Conservation (phyloP, 208 protist species). For the Acanthamoeba triangularis region DNA sequence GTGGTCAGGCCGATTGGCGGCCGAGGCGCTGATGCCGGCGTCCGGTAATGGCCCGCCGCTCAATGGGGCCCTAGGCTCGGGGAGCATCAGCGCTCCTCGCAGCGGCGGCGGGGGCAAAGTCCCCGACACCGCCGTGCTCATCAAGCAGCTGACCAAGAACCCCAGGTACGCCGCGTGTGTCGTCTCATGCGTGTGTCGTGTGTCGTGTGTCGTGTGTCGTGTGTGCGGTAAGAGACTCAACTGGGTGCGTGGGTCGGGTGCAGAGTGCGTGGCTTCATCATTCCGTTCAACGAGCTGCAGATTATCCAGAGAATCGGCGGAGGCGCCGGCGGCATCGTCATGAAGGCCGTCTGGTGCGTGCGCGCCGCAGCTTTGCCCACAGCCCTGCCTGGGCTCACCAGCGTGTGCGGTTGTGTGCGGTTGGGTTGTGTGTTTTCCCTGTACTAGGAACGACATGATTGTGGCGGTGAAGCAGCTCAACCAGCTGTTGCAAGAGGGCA, state of each 20-base stretch:
- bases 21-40: background rate
- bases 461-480: slow-evolving; percentile 74
- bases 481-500: slow-evolving; percentile 23
- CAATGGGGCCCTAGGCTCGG: background rate
- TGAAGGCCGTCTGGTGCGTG: slow-evolving; percentile 57
- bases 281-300: slow-evolving; percentile 50
- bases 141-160: background rate
- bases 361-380: background rate
- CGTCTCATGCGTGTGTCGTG: background rate
- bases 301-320: slow-evolving; percentile 49
- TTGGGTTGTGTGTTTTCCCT: background rate
- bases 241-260: no score
- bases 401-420: background rate
- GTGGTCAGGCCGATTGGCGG: background rate
- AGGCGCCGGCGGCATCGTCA: slow-evolving; percentile 55
- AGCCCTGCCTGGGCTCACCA: background rate
- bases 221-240: background rate
- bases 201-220: background rate
- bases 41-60: background rate
- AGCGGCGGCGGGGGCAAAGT: background rate
- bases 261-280: slow-evolving; percentile 3
- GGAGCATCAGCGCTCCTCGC: background rate
- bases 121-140: background rate
- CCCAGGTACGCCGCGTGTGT: background rate
- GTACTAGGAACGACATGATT: slow-evolving; percentile 62